These are phyloP conservation scores for Amorphotheca resinae DNA, from an alignment of 495 filamentous ascomycete genomes.

Conservation along the genomic window DNA sequence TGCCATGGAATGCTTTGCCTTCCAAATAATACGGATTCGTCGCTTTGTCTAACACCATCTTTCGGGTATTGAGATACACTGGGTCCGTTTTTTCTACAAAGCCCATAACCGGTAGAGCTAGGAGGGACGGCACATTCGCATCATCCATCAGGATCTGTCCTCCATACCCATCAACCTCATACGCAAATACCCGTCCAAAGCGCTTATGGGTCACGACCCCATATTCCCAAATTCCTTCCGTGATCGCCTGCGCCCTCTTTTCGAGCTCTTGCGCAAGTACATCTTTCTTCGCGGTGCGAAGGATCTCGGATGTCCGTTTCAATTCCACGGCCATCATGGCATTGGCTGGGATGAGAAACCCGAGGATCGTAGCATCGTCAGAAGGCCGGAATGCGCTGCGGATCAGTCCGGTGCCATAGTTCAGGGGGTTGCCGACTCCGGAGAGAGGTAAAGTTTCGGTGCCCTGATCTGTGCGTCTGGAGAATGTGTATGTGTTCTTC, in stretches of 20 bases:
- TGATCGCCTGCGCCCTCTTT: slow-evolving; percentile 54
- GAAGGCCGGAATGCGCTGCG: slow-evolving; percentile 92
- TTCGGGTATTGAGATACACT: slow-evolving; percentile 80
- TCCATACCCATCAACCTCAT: slow-evolving; percentile 93
- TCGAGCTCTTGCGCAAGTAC: slow-evolving; percentile 41
- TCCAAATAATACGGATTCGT: slow-evolving; percentile 85
- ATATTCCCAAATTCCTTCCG: slow-evolving; percentile 70
- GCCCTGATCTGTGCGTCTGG: slow-evolving; percentile 61
- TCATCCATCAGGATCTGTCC: slow-evolving; percentile 92
- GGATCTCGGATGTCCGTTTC: slow-evolving; percentile 56
- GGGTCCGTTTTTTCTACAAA: slow-evolving; percentile 55
- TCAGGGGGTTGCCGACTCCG: slow-evolving; percentile 85
- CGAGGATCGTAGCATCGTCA: slow-evolving; percentile 91
- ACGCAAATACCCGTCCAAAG: slow-evolving; percentile 87
- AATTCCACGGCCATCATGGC: slow-evolving; percentile 92
- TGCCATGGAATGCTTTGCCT: slow-evolving; percentile 71
- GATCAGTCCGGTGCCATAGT: slow-evolving; percentile 69
- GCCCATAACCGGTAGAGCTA: slow-evolving; percentile 77
- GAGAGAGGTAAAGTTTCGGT: slow-evolving; percentile 81
- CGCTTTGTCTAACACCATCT: slow-evolving; percentile 68
- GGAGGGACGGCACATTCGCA: slow-evolving; percentile 84
- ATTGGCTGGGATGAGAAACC: slow-evolving; percentile 93
- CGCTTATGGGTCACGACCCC: slow-evolving; percentile 76
- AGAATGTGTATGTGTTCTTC: slow-evolving; percentile 76
- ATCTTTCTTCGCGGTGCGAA: slow-evolving; percentile 41